Base-by-base conservation (phyloP, 2,329 filamentous ascomycete species). In the Xenosphaeropsis pyriputrescens region DNA sequence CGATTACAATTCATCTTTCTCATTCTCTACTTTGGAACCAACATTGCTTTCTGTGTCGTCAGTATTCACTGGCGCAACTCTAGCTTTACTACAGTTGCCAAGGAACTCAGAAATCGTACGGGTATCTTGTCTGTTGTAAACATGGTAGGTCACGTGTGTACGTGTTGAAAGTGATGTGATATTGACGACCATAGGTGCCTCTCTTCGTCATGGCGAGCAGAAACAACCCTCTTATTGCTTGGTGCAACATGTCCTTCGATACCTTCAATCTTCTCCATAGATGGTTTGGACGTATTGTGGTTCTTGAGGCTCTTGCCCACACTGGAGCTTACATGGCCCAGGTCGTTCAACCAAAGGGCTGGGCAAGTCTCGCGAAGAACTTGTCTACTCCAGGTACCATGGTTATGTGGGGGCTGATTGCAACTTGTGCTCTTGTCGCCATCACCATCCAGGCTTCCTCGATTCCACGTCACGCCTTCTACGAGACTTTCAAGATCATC, bases 241-340 rank as follows among this genome's bases (percentile, higher is more conserved):
- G 81, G 46, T 66, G 84, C 38, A 75, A 75, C 43, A 75, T 88
- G 45, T 83, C 79, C 4, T 89, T 86, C 56, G 82, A 89, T 56
- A 85, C 79, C 1, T 86, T 83, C 66, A 89, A 88, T 61, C 60
- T 89, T 43, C 65, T 88, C 41, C 82, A 89, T 58, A 72, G 83
- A 43, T 88, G 82, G 82, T 70, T 85, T 44, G 82, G 82, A 48
- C 75, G 82, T 30, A 83, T 86, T 42, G 79, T 82, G 18, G 68
- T 80, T 14, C 59, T 84, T 12, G 79, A 89, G 55, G 67, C 75
- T 8, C 47, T 86, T 31, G 63, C 70, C 19, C 82, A 88, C 57
- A 74, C 72, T 1, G 51, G 74, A 30, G 69, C 77, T 37, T 84
- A 66, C 57, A 66, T 72, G 43, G 57, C 62, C 15, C 57, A 60